Percentiles rank a stretch among this genome's conserved stretches.
Evolutionary conservation across 495 filamentous ascomycete genomes (phyloP).

Genomic region (Penicillium longicatenatum): DNA sequence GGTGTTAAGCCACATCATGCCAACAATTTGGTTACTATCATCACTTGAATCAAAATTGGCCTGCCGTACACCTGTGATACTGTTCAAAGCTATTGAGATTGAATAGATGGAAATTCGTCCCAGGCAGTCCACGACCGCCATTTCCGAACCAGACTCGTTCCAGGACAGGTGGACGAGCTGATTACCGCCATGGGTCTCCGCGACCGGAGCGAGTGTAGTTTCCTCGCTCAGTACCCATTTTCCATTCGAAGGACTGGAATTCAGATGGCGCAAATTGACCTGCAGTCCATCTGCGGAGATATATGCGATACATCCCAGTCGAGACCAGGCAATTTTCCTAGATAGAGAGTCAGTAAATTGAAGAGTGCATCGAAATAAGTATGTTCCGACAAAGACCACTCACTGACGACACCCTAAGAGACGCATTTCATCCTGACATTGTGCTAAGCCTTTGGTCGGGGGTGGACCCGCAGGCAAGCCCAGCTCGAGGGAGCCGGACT

Average conservation of each 20-base stretch:
- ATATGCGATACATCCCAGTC: conserved; percentile 80
- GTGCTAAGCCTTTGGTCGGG: conserved; percentile 65
- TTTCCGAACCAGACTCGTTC: conserved; percentile 69
- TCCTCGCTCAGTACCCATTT: conserved; percentile 76
- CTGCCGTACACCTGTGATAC: conserved; percentile 54
- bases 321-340: conserved; percentile 89
- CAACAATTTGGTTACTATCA: conserved; percentile 75
- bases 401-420: conserved; percentile 82
- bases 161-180: conserved; percentile 76
- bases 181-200: conserved; percentile 52
- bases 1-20: conserved; percentile 79
- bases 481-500: conserved; percentile 53
- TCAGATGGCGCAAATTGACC: conserved; percentile 71
- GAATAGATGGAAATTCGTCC: conserved; percentile 72
- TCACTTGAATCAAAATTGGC: conserved; percentile 64
- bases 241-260: conserved; percentile 68
- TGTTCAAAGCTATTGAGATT: conserved; percentile 65
- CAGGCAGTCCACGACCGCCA: conserved; percentile 73
- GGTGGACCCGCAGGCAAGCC: conserved; percentile 56
- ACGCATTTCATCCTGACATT: conserved; percentile 79
- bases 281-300: conserved; percentile 69
- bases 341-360: conserved; percentile 7
- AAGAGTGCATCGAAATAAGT: not conserved
- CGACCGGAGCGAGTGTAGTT: conserved; percentile 42
- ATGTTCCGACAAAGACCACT: conserved; percentile 29